Conservation (phyloP, 2,329 filamentous ascomycete species). For the Pseudovirgaria hyperparasitica region DNA sequence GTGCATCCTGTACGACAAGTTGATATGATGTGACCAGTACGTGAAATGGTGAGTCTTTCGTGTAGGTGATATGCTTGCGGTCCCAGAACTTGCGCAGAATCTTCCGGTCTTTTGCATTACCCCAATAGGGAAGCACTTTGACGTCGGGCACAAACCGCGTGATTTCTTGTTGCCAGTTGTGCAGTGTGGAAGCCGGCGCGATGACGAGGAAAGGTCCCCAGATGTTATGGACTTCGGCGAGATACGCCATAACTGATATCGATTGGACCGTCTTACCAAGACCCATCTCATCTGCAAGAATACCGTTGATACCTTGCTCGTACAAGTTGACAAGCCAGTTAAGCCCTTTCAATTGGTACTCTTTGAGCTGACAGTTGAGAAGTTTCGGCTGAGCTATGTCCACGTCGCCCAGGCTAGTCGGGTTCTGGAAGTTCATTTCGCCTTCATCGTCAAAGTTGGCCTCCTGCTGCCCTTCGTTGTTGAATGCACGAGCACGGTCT, state of each 20-base stretch:
- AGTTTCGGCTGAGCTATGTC: slow-evolving; percentile 91
- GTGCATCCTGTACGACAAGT: slow-evolving; percentile 86
- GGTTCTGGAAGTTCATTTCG: slow-evolving; percentile 99
- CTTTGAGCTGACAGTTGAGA: slow-evolving; percentile 86
- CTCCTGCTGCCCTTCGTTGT: slow-evolving; percentile 55
- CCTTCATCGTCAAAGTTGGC: slow-evolving; percentile 87
- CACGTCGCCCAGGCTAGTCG: slow-evolving; percentile 84
- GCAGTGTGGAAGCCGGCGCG: slow-evolving; percentile 85
- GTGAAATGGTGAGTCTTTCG: slow-evolving; percentile 85
- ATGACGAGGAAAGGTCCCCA: slow-evolving; percentile 98
- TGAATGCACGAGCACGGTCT: slow-evolving; percentile 85
- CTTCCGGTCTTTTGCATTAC: slow-evolving; percentile 84
- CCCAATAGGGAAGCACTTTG: slow-evolving; percentile 97
- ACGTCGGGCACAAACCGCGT: slow-evolving; percentile 85
- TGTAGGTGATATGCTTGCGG: slow-evolving; percentile 92
- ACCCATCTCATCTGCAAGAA: slow-evolving; percentile 98
- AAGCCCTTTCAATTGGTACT: slow-evolving; percentile 97
- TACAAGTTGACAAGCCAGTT: slow-evolving; percentile 99
- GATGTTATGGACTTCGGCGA: slow-evolving; percentile 93
- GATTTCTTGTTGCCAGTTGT: slow-evolving; percentile 99
- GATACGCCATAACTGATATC: slow-evolving; percentile 97
- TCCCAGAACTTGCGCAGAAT: slow-evolving; percentile 98
- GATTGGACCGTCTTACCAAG: slow-evolving; percentile 98
- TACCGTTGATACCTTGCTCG: slow-evolving; percentile 99
- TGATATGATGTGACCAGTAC: slow-evolving; percentile 96